Evolutionary conservation across 192 early-diverging fungal genomes (phyloP), one percentile per base, ranked within the genome.

Genomic region (Kappamyces sp.): DNA sequence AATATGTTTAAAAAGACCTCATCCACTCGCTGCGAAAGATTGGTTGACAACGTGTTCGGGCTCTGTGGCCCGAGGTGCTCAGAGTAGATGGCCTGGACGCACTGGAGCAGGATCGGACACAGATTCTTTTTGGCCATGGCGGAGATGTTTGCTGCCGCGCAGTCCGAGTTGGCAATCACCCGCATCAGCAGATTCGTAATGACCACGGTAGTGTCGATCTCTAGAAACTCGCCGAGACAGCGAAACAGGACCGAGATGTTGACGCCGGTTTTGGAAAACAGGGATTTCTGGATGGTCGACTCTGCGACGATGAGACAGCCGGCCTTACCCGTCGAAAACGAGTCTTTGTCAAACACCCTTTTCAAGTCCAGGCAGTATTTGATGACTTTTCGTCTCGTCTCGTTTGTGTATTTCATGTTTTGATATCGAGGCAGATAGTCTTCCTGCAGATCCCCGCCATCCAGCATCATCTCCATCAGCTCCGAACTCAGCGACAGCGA

Each of bases 211-310:
- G 66, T 64, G 38, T 78, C 76, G 3, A 74, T 40, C 51, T 78
- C 73, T 5, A 59, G 61, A 9, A 69, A 61, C 39, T 41, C 77
- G 53, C 60, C 49, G 10, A 80, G 62, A 49, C 69, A 72, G 44
- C 73, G 69, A 13, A 80, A 44, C 5, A 80, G 58, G 4, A 80
- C 58, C 9, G 47, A 54, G 36, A 76, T 61, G 40, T 73, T 74
- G 3, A 58, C 52, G 13, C 34, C 46, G 1, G 63, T 48, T 44
- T 73, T 74, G 37, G 69, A 65, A 60, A 76, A 80, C 12, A 80
- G 68, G 2, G 65, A 49, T 42, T 70, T 71, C 34, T 79, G 73
- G 12, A 74, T 43, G 3, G 62, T 46, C 3, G 77, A 79, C 9
- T 79, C 77, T 52, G 39, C 32, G 5, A 40, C 37, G 13, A 59